These are phyloP conservation scores for Ustulina deusta DNA, from an alignment of 2,329 filamentous ascomycete genomes.

Conservation along the genomic window DNA sequence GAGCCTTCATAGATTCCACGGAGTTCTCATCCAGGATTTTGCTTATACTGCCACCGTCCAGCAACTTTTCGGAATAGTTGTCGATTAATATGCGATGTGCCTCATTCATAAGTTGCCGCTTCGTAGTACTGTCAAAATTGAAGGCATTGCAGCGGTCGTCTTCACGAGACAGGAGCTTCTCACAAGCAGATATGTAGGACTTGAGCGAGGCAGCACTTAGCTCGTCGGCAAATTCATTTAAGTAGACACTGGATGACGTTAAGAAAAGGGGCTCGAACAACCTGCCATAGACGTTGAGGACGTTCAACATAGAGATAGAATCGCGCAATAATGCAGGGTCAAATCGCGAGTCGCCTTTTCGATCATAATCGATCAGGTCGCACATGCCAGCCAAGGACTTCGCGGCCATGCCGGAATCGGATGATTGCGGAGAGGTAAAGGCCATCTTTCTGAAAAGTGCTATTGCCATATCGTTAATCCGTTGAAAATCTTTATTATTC, in stretches of 20 bases:
- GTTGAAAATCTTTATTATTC: slow-evolving; percentile 74
- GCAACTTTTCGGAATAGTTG: slow-evolving; percentile 73
- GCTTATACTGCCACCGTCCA: slow-evolving; percentile 74
- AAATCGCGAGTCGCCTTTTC: slow-evolving; percentile 67
- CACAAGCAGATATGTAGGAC: slow-evolving; percentile 78
- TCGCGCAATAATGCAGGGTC: slow-evolving; percentile 76
- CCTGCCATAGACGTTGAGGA: slow-evolving; percentile 83
- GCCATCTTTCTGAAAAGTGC: slow-evolving; percentile 75
- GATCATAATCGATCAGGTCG: slow-evolving; percentile 79
- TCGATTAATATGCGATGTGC: slow-evolving; percentile 80
- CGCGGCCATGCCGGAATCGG: slow-evolving; percentile 52
- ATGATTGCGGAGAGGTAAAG: slow-evolving; percentile 55
- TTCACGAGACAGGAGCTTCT: slow-evolving; percentile 77
- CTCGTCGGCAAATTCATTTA: slow-evolving; percentile 75
- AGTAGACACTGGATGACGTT: slow-evolving; percentile 73
- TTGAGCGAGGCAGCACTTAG: slow-evolving; percentile 74
- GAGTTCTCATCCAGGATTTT: slow-evolving; percentile 79
- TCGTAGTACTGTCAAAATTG: slow-evolving; percentile 85
- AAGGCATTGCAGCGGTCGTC: slow-evolving; percentile 81
- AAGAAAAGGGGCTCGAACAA: slow-evolving; percentile 84
- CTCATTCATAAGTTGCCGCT: slow-evolving; percentile 77
- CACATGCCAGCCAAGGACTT: slow-evolving; percentile 72
- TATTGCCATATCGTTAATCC: slow-evolving; percentile 85
- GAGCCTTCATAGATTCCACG: slow-evolving; percentile 75
- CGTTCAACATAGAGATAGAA: slow-evolving; percentile 83